A percentile compares a stretch with the other conserved stretches of the same genome.
These are phyloP conservation scores for Trichoderma breve DNA, from an alignment of 2,329 filamentous ascomycete genomes.

Conservation along the genomic window DNA sequence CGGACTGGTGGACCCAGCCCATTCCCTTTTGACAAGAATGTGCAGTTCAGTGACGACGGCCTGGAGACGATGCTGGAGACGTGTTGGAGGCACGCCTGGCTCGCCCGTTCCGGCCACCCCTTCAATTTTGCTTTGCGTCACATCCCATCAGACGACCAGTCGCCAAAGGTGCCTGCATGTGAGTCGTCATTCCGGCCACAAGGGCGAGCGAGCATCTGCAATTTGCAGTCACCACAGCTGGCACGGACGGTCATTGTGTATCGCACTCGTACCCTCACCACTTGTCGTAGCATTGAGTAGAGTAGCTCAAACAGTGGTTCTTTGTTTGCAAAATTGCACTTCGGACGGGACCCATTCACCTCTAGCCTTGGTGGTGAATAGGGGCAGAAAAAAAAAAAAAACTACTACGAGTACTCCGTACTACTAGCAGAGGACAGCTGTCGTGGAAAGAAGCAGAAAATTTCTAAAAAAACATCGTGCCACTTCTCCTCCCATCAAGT, in stretches of 20 bases:
- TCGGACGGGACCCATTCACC: neutral
- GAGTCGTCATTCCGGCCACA: constrained; percentile 17
- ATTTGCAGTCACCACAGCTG: constrained; percentile 5
- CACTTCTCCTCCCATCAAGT: neutral
- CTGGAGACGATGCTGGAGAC: constrained; percentile 9
- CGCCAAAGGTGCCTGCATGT: constrained; percentile 15
- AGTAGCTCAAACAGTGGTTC: neutral
- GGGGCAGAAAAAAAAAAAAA: constrained; percentile 7
- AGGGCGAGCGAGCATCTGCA: constrained; percentile 9
- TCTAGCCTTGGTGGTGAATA: constrained; percentile 12
- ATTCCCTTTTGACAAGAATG: constrained; percentile 20
- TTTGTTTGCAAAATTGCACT: neutral
- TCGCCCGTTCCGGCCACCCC: constrained; percentile 17
- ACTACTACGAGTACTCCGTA: neutral
- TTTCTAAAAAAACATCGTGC: constrained; percentile 13
- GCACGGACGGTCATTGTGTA: neutral
- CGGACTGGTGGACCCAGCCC: constrained; percentile 14
- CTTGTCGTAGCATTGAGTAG: neutral
- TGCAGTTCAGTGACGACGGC: constrained; percentile 18
- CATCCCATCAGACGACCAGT: constrained; percentile 19
- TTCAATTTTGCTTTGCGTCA: constrained; percentile 21
- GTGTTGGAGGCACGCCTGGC: constrained; percentile 14
- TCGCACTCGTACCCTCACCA: neutral
- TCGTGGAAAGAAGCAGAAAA: neutral
- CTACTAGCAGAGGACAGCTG: too few species aligned